These are phyloP conservation scores for Prorocentrum cordatum DNA, from an alignment of 169 alveolate genomes.

Conservation along the genomic window DNA sequence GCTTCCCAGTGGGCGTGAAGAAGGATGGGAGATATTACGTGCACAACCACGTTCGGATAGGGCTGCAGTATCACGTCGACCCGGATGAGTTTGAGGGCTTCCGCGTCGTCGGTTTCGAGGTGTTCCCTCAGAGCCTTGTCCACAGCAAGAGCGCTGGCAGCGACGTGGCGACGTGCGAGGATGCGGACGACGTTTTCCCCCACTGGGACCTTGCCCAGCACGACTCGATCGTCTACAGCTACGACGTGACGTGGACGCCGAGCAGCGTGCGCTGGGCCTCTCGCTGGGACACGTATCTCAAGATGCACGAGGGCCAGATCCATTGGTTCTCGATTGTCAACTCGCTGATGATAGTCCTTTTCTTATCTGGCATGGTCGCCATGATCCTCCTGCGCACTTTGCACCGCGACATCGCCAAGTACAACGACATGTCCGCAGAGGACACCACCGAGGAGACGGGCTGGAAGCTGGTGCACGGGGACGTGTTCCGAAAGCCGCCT, in stretches of 20 bases:
- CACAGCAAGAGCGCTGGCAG: no score
- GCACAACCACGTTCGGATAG: conserved; percentile 72
- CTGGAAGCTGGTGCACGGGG: conserved; percentile 81
- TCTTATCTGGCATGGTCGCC: conserved; percentile 79
- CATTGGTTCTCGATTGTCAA: conserved; percentile 85
- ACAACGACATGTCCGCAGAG: conserved; percentile 76
- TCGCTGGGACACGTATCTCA: conserved; percentile 83
- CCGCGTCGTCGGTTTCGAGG: conserved; percentile 79
- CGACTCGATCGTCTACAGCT: no score
- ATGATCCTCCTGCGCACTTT: conserved; percentile 81
- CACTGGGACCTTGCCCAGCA: no score
- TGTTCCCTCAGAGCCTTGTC: conserved; percentile 39
- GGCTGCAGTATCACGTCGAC: conserved; percentile 56
- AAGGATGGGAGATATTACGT: conserved; percentile 51
- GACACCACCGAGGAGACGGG: conserved; percentile 65
- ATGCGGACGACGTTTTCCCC: no score
- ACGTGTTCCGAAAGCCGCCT: conserved; percentile 84
- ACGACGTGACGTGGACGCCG: conserved; percentile 78
- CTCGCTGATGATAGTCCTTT: conserved; percentile 78
- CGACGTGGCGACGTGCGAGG: no score
- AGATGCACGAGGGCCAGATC: conserved; percentile 77
- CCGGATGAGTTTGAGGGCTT: conserved; percentile 46
- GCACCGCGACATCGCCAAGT: conserved; percentile 80
- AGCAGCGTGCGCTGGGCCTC: conserved; percentile 77
- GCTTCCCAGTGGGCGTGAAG: conserved; percentile 61